Base-by-base conservation (phyloP, 2,329 filamentous ascomycete species). In the Aureobasidium sp. region DNA sequence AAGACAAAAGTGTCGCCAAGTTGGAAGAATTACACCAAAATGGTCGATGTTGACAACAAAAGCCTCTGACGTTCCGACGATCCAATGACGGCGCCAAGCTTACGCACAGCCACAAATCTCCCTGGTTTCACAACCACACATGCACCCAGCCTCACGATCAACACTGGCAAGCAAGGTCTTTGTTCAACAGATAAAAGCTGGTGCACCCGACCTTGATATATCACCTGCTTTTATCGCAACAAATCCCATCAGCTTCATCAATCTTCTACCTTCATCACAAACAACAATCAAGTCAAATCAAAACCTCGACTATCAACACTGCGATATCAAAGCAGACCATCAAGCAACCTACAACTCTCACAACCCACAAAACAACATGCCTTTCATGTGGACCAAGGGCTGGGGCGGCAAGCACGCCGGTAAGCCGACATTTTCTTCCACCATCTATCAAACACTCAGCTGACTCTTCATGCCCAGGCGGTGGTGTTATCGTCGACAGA, bases 401-500 rank as follows among this genome's bases (percentile, higher is more conserved):
- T 77, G 65, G 50, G 76, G 76, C 57, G 75, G 75, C 62, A 71
- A 68, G 57, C 75, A 74, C 64, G 74, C 66, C 60, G 75, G 75
- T 75, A 69, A 64, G 73, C 68, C 29, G n/a, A n/a, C 15, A 17
- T 45, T 9, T 8, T 19, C 19, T 15, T 0, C 7, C 7, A 40
- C 2, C 15, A 7, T 9, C 8, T 23, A 25, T 8, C 21, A n/a
- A 23, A 1, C 37, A 42, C 7, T 31, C 25, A 5, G 3, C 37
- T 43, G 10, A 38, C 21, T 33, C 11, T 13, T 33, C 15, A 21
- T 23, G 15, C 21, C 8, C 60, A 77, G 79, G 78, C 57, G 80
- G 78, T 37, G 79, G 77, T 62, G 68, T 83, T 55, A 72, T 77
- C 11, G 78, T 78, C 61, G 78, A 81, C 71, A 77, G 76, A 65